phyloP scores from a whole-genome alignment of 2,329 filamentous ascomycete species.

The Chrysoporthe deuterocubensis region DNA sequence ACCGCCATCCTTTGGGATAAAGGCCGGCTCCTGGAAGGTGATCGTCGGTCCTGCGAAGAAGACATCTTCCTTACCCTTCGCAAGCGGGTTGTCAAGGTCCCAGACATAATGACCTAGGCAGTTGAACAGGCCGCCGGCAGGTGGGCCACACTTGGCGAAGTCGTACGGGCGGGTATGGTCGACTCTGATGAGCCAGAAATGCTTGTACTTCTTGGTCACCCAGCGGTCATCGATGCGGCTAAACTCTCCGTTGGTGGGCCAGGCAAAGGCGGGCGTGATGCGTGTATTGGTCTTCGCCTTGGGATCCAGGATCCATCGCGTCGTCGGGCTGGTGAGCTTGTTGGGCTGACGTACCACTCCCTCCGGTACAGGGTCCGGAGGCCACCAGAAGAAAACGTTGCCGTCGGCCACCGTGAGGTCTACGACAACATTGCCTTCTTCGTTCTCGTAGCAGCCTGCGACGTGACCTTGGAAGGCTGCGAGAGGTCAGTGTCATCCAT shows the following conservation, averaged over 20 bases:
- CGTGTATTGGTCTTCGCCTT: conserved; percentile 41
- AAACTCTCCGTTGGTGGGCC: conserved; percentile 53
- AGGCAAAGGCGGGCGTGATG: conserved; percentile 41
- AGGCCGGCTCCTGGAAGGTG: conserved; percentile 58
- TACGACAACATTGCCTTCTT: conserved; percentile 48
- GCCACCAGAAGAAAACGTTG: conserved; percentile 53
- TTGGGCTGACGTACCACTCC: conserved; percentile 35
- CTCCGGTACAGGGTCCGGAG: conserved; percentile 38
- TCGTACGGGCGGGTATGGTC: conserved; percentile 46
- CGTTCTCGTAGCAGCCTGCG: conserved; percentile 52
- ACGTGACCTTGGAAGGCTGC: conserved; percentile 52
- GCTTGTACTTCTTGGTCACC: conserved; percentile 47
- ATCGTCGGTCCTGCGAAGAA: conserved; percentile 50
- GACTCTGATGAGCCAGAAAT: conserved; percentile 51
- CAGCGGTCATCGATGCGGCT: conserved; percentile 53
- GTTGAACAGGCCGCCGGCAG: conserved; percentile 50
- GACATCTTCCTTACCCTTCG: conserved; percentile 42
- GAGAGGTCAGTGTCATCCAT: neutral
- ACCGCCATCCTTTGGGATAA: conserved; percentile 49
- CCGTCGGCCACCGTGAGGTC: conserved; percentile 48
- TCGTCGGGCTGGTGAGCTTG: conserved; percentile 45
- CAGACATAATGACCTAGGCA: conserved; percentile 50
- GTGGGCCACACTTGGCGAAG: conserved; percentile 48
- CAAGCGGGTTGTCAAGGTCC: conserved; percentile 33
- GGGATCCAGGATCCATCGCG: conserved; percentile 47